Conservation (phyloP, 1,284 basidiomycete species). For the Fomitopsis pinicola region DNA sequence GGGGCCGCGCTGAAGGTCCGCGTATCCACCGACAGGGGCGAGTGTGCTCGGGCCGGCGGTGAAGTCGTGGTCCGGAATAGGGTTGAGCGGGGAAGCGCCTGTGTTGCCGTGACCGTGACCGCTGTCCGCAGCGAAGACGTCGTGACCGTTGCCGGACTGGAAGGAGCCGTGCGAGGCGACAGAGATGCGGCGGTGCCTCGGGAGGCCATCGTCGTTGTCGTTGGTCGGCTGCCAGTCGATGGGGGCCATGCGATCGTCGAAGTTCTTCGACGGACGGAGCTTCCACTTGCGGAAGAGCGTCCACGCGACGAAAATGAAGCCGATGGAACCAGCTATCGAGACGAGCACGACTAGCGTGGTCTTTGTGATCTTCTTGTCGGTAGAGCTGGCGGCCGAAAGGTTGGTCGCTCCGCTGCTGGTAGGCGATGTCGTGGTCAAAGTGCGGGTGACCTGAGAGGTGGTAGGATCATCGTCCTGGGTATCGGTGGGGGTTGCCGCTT, state of each 20-base stretch:
- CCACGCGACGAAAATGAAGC: constrained; percentile 69
- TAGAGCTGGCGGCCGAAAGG: constrained; percentile 10
- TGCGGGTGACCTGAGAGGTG: constrained; percentile 9
- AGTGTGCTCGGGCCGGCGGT: constrained; percentile 58
- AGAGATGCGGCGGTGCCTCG: constrained; percentile 39
- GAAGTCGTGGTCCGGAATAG: constrained; percentile 77
- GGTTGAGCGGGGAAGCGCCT: constrained; percentile 26
- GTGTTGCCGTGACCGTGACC: constrained; percentile 19
- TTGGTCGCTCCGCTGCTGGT: constrained; percentile 8
- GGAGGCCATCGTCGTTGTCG: constrained; percentile 36
- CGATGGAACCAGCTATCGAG: constrained; percentile 65
- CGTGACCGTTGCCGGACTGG: constrained; percentile 52
- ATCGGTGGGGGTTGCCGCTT: constrained; percentile 9
- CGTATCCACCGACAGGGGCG: constrained; percentile 71
- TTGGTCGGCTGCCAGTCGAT: constrained; percentile 75
- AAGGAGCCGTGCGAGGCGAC: constrained; percentile 57
- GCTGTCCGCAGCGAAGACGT: constrained; percentile 21
- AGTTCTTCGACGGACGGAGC: constrained; percentile 73
- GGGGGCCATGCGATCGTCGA: constrained; percentile 79
- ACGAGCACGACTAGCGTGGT: constrained; percentile 62
- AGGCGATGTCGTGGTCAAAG: constrained; percentile 14
- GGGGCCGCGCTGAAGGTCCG: constrained; percentile 67
- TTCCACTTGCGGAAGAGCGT: constrained; percentile 92
- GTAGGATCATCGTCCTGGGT: constrained; percentile 11
- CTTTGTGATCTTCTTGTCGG: constrained; percentile 35